These are phyloP conservation scores for Westerdykella sp. DNA, from an alignment of 2,329 filamentous ascomycete species.

Conservation along the genomic window DNA sequence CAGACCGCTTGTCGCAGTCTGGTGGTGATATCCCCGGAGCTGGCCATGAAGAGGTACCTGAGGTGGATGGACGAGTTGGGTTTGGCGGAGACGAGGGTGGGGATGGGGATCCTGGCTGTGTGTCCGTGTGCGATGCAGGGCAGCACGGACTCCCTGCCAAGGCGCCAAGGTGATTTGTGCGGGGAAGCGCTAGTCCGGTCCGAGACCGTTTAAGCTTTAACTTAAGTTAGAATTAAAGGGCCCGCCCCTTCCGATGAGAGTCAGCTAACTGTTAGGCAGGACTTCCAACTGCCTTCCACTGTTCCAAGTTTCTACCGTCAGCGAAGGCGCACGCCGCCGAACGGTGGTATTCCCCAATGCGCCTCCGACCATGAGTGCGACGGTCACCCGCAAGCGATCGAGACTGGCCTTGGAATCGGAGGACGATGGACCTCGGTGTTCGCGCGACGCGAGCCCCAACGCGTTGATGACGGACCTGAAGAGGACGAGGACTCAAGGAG, in stretches of 20 bases:
- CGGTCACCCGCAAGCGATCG: constrained; percentile 32
- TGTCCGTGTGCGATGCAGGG: too few relatives aligned
- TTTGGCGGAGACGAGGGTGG: constrained; percentile 9
- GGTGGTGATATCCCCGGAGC: constrained; percentile 30
- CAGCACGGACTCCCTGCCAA: not conserved
- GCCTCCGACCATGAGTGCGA: constrained; percentile 24
- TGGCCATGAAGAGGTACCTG: constrained; percentile 13
- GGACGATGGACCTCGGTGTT: constrained; percentile 11
- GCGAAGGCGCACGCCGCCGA: constrained; percentile 3
- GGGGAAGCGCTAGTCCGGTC: not conserved
- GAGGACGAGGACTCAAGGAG: constrained; percentile 30
- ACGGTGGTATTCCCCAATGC: constrained; percentile 15
- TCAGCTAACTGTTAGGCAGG: too few relatives aligned
- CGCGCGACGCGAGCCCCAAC: not conserved
- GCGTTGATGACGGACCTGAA: constrained; percentile 16
- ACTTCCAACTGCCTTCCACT: not conserved
- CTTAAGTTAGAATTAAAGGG: not conserved
- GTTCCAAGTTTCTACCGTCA: constrained; percentile 19
- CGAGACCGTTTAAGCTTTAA: not conserved
- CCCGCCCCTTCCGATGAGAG: not conserved
- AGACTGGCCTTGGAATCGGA: constrained; percentile 21
- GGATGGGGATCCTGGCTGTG: not conserved
- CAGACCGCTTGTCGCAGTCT: constrained; percentile 49
- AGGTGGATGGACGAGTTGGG: constrained; percentile 4
- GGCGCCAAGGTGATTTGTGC: not conserved